Conservation (phyloP, 2,329 filamentous ascomycete species). For the Penicillium sp. region DNA sequence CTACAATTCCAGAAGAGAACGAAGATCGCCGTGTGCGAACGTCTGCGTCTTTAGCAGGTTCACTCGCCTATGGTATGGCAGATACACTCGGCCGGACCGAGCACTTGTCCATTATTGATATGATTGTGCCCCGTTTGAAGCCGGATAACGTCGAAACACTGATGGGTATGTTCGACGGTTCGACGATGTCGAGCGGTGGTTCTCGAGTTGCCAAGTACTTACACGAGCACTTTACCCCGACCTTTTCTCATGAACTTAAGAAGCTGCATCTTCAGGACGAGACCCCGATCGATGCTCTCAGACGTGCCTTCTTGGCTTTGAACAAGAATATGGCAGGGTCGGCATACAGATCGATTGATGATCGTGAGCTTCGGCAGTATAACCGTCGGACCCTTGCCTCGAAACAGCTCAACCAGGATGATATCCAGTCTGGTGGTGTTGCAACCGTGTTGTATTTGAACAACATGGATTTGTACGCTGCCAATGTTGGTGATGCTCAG, state of each 20-base stretch:
- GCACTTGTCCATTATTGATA: slow-evolving; percentile 89
- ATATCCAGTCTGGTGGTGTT: slow-evolving; percentile 83
- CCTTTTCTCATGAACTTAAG: slow-evolving; percentile 78
- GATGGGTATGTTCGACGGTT: slow-evolving; percentile 92
- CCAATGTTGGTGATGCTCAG: slow-evolving; percentile 92
- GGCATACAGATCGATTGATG: slow-evolving; percentile 74
- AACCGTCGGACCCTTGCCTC: slow-evolving; percentile 69
- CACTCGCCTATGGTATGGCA: slow-evolving; percentile 93
- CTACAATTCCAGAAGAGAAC: slow-evolving; percentile 88
- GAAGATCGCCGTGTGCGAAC: slow-evolving; percentile 93
- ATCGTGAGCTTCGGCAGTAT: slow-evolving; percentile 55
- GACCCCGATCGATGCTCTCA: slow-evolving; percentile 73
- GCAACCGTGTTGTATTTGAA: slow-evolving; percentile 88
- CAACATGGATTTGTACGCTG: slow-evolving; percentile 84
- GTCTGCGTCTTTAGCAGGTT: slow-evolving; percentile 88
- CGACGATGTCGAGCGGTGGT: slow-evolving; percentile 79
- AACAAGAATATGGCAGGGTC: slow-evolving; percentile 92
- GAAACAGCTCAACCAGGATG: slow-evolving; percentile 79
- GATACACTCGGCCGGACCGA: slow-evolving; percentile 90
- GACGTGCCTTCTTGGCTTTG: slow-evolving; percentile 78
- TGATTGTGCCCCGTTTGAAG: slow-evolving; percentile 89
- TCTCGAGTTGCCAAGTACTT: slow-evolving; percentile 95
- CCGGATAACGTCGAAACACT: slow-evolving; percentile 85
- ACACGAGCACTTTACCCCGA: slow-evolving; percentile 88
- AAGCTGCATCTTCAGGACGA: slow-evolving; percentile 65